Percentiles rank a stretch among this genome's conserved stretches.
phyloP scores from a whole-genome alignment of 2,329 filamentous ascomycete species.

The Beauveria australis region DNA sequence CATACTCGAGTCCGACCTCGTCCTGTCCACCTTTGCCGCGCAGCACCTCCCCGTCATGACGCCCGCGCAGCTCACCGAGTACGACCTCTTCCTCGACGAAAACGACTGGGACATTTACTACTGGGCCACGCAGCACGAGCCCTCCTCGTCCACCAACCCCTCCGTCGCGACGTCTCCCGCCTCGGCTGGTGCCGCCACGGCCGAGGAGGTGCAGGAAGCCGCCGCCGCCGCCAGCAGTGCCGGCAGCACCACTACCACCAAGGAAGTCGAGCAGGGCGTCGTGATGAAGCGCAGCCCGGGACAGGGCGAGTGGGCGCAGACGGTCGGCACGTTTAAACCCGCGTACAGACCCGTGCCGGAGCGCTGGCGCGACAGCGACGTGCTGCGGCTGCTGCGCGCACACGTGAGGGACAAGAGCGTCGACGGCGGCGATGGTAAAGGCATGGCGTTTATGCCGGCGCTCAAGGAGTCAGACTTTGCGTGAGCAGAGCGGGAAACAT shows the following conservation, averaged over 20 bases:
- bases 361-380: slow-evolving; percentile 77
- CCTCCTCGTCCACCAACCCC: slow-evolving; percentile 36
- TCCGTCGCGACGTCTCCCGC: slow-evolving; percentile 20
- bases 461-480: slow-evolving; percentile 20
- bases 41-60: slow-evolving; percentile 68
- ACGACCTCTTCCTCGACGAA: slow-evolving; percentile 91
- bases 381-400: slow-evolving; percentile 64
- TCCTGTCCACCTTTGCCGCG: slow-evolving; percentile 92
- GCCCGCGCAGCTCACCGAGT: slow-evolving; percentile 64
- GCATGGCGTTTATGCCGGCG: slow-evolving; percentile 52
- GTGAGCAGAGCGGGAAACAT: neutral
- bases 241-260: no score
- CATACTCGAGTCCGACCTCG: slow-evolving; percentile 88
- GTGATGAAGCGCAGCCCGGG: slow-evolving; percentile 25
- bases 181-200: slow-evolving; percentile 18
- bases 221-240: slow-evolving; percentile 10
- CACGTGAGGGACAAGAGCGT: slow-evolving; percentile 63
- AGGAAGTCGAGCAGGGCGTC: slow-evolving; percentile 16
- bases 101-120: slow-evolving; percentile 99
- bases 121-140: slow-evolving; percentile 82
- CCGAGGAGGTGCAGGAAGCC: slow-evolving; percentile 15
- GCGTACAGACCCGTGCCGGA: slow-evolving; percentile 83
- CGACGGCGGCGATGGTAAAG: slow-evolving; percentile 30
- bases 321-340: slow-evolving; percentile 86
- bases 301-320: slow-evolving; percentile 89